Evolutionary conservation across 75 land plant genomes (phyloP).

Genomic region (Chamaecyparis obtusa): DNA sequence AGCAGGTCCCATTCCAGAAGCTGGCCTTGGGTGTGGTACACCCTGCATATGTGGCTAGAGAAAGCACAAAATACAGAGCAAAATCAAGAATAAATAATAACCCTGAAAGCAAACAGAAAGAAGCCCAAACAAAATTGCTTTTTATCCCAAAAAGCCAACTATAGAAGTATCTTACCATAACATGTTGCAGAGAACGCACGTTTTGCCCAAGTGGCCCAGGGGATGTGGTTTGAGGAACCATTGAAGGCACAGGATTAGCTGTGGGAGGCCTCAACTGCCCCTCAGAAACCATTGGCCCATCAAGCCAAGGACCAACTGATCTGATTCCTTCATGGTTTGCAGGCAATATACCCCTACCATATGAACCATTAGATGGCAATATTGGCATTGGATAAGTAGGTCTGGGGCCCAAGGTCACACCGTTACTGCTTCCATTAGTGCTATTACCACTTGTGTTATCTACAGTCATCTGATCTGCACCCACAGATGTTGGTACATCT

Average conservation of each 20-base stretch:
- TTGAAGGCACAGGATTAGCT: constrained; percentile 18
- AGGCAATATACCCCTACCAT: constrained; percentile 55
- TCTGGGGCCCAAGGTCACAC: constrained; percentile 31
- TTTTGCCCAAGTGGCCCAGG: constrained; percentile 43
- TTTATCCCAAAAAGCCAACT: background rate
- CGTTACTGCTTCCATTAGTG: constrained; percentile 37
- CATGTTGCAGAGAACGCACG: constrained; percentile 34
- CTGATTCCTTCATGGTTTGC: constrained; percentile 51
- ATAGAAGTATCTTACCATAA: constrained; percentile 36
- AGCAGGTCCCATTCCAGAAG: constrained; percentile 35
- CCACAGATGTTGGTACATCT: constrained; percentile 32
- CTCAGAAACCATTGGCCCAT: constrained; percentile 46
- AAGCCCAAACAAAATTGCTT: constrained; percentile 7
- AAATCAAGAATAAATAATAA: background rate
- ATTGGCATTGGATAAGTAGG: constrained; percentile 43
- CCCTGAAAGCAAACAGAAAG: background rate
- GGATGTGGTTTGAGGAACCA: constrained; percentile 20
- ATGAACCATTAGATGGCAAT: constrained; percentile 36
- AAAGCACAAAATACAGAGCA: background rate
- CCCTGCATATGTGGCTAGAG: constrained; percentile 26
- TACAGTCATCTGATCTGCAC: constrained; percentile 46
- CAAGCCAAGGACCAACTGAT: constrained; percentile 68
- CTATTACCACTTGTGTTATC: constrained; percentile 34
- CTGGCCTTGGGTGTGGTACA: constrained; percentile 50
- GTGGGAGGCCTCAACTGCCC: constrained; percentile 57